Conservation (phyloP, 2,329 filamentous ascomycete species). For the Xylariaceae sp. region DNA sequence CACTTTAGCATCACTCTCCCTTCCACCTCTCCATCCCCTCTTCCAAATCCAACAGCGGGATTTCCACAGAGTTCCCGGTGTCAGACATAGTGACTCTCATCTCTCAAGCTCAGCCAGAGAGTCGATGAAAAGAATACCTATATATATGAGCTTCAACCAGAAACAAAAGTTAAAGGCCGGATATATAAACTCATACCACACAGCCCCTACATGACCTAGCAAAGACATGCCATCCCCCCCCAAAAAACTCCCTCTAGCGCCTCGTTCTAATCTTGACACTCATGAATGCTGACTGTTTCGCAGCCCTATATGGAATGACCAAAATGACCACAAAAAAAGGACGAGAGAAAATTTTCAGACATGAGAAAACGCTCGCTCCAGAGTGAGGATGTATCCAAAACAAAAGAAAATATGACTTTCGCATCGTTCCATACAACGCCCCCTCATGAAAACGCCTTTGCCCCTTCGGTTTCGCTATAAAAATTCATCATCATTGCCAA, state of each 20-base stretch:
- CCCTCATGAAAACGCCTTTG: slow-evolving; percentile 10
- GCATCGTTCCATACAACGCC: neutral
- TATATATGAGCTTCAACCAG: too few species aligned
- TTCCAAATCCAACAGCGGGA: too few species aligned
- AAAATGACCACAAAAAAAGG: neutral
- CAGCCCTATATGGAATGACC: neutral
- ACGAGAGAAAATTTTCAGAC: neutral
- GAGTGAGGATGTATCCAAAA: slow-evolving; percentile 5
- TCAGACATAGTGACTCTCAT: too few species aligned
- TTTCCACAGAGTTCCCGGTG: too few species aligned
- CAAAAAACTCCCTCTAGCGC: slow-evolving; percentile 13
- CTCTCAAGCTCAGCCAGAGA: too few species aligned
- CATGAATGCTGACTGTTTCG: neutral
- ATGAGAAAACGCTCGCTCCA: neutral
- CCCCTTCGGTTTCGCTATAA: neutral
- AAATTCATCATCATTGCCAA: neutral
- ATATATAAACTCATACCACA: too few species aligned
- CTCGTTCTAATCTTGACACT: slow-evolving; percentile 17
- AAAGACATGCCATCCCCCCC: neutral
- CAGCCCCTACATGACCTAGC: too few species aligned
- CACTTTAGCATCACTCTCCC: too few species aligned
- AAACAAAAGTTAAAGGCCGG: too few species aligned
- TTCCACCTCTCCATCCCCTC: too few species aligned
- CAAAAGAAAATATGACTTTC: neutral
- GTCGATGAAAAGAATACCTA: too few species aligned